A percentile compares a stretch with the other conserved stretches of the same genome.
These are phyloP conservation scores for Trichoderma sp. DNA, from an alignment of 2,329 filamentous ascomycete genomes.

Conservation along the genomic window DNA sequence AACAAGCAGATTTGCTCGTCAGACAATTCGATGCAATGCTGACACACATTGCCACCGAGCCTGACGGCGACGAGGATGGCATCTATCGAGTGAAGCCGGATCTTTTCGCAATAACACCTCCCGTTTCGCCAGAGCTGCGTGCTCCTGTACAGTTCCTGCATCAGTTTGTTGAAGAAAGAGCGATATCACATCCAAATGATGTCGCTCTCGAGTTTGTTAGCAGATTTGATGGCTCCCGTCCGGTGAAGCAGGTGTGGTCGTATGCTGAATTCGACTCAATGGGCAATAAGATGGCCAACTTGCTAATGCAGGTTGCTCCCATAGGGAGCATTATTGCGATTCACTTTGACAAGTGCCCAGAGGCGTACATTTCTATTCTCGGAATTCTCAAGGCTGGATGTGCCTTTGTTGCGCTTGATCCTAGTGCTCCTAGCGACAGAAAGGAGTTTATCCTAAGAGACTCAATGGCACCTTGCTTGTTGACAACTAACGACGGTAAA, in stretches of 20 bases:
- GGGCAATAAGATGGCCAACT: conserved; percentile 70
- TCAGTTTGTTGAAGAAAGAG: conserved; percentile 72
- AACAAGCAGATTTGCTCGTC: conserved; percentile 69
- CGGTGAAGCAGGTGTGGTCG: conserved; percentile 63
- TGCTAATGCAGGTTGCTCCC: conserved; percentile 54
- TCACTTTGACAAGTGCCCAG: conserved; percentile 82
- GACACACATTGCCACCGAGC: conserved; percentile 55
- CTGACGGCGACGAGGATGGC: conserved; percentile 43
- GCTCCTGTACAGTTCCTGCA: conserved; percentile 67
- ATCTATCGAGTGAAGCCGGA: conserved; percentile 36
- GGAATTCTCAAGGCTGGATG: conserved; percentile 82
- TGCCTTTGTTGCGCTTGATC: conserved; percentile 78
- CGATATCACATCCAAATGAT: conserved; percentile 55
- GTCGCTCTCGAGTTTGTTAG: conserved; percentile 75
- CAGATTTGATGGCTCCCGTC: conserved; percentile 48
- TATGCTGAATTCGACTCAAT: conserved; percentile 71
- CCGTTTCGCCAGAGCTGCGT: conserved; percentile 57
- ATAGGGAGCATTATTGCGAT: conserved; percentile 69
- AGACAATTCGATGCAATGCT: conserved; percentile 71
- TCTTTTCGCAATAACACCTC: conserved; percentile 66
- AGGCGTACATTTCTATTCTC: conserved; percentile 79
- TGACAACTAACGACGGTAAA: conserved; percentile 49
- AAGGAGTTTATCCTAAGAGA: conserved; percentile 78
- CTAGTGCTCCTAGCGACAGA: conserved; percentile 68
- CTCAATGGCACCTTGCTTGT: conserved; percentile 63